These are phyloP conservation scores for Fusarium oligoseptatum DNA, from an alignment of 2,329 filamentous ascomycete species.

Conservation along the genomic window DNA sequence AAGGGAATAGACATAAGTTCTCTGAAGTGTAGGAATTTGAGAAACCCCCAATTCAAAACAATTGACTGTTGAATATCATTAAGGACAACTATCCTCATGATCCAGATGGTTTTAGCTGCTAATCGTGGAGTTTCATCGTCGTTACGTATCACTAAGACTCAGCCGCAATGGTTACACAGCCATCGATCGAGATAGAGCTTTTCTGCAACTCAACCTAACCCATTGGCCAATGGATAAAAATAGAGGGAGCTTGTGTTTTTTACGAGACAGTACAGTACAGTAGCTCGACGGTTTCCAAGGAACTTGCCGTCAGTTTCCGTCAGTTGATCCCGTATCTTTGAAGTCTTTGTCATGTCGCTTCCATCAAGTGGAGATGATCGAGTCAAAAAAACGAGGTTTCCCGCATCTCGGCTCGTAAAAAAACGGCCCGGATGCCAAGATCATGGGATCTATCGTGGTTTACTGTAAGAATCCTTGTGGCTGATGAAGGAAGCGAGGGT, in stretches of 20 bases:
- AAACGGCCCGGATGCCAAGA: background rate
- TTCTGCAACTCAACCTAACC: background rate
- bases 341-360: constrained; percentile 2
- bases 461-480: background rate
- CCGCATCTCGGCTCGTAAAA: constrained; percentile 2
- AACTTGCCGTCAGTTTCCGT: background rate
- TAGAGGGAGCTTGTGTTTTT: background rate
- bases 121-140: background rate
- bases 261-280: background rate
- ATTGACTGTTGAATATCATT: background rate
- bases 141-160: background rate
- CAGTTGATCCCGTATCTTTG: background rate
- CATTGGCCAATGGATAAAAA: background rate
- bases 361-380: constrained; percentile 1
- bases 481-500: background rate
- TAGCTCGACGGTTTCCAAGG: background rate
- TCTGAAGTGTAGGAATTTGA: background rate
- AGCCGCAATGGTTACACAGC: background rate
- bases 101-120: background rate
- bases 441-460: background rate
- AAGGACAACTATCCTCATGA: background rate
- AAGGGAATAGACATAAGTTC: background rate
- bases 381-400: constrained; percentile 1
- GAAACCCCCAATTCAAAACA: background rate
- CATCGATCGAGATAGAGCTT: background rate